These are phyloP conservation scores for Candida gorgasii DNA, from an alignment of 805 yeast species.

Conservation along the genomic window DNA sequence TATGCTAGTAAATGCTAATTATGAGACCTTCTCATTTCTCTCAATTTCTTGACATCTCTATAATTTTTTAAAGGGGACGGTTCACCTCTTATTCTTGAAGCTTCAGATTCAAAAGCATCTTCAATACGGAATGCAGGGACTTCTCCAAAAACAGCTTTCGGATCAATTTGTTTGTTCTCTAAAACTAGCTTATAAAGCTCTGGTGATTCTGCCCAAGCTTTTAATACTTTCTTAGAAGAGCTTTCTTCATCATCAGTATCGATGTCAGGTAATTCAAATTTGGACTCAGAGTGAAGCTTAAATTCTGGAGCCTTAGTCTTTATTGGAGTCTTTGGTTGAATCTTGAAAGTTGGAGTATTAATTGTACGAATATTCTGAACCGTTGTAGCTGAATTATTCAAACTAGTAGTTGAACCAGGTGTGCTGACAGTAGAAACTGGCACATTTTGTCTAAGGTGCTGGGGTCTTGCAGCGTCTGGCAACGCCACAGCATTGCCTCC, in stretches of 20 bases:
- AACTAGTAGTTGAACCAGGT: background rate
- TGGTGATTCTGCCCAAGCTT: slow-evolving; percentile 43
- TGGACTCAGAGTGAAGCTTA: slow-evolving; percentile 13
- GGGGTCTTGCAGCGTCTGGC: slow-evolving; percentile 39
- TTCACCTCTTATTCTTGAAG: slow-evolving; percentile 54
- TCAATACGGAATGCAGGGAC: slow-evolving; percentile 68
- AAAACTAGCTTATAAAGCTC: slow-evolving; percentile 29
- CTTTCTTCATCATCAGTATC: slow-evolving; percentile 42
- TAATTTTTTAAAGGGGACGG: slow-evolving; percentile 47
- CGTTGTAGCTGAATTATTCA: background rate
- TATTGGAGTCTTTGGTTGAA: slow-evolving; percentile 9
- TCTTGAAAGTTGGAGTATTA: slow-evolving; percentile 8
- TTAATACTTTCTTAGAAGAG: slow-evolving; percentile 21
- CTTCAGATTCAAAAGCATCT: slow-evolving; percentile 59
- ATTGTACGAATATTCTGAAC: background rate
- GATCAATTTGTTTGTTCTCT: slow-evolving; percentile 49
- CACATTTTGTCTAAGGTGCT: slow-evolving; percentile 1
- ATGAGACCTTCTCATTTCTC: slow-evolving; percentile 7
- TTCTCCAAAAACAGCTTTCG: slow-evolving; percentile 72
- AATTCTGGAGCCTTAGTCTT: background rate
- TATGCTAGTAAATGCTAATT: background rate
- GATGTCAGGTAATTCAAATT: slow-evolving; percentile 37
- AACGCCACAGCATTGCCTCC: slow-evolving; percentile 35
- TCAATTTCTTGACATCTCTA: slow-evolving; percentile 4
- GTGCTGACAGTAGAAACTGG: background rate